These are phyloP conservation scores for Globisporangium radiosum DNA, from an alignment of 352 stramenopile genomes.

Conservation along the genomic window DNA sequence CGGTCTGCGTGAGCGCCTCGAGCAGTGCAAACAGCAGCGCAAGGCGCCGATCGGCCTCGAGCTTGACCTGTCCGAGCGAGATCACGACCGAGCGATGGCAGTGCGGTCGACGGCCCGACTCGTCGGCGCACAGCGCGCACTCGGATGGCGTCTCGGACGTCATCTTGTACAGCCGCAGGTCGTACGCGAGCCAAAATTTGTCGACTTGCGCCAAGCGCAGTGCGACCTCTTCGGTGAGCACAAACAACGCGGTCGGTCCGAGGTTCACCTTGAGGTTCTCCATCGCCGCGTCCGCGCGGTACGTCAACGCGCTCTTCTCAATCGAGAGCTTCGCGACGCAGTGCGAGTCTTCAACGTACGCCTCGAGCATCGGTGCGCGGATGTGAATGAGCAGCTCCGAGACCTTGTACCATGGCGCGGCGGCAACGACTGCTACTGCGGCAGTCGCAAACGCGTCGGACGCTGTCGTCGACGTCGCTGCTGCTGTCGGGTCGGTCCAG, in stretches of 20 bases:
- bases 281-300: constrained; percentile 45
- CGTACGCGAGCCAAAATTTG: constrained; percentile 73
- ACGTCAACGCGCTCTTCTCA: constrained; percentile 69
- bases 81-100: constrained; percentile 62
- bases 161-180: constrained; percentile 50
- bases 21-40: constrained; percentile 78
- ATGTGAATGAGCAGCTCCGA: constrained; percentile 66
- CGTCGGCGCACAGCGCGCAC: constrained; percentile 61
- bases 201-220: constrained; percentile 80
- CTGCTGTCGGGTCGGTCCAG: constrained; percentile 29
- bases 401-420: constrained; percentile 49
- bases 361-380: constrained; percentile 73
- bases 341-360: constrained; percentile 82
- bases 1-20: constrained; percentile 53
- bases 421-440: neutral
- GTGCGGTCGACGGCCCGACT: constrained; percentile 41
- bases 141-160: constrained; percentile 26
- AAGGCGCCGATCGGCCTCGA: constrained; percentile 77
- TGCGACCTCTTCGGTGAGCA: constrained; percentile 82
- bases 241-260: constrained; percentile 73
- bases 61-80: constrained; percentile 76
- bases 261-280: constrained; percentile 71
- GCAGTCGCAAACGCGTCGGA: constrained; percentile 8
- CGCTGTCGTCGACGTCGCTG: constrained; percentile 1
- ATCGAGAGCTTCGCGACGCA: constrained; percentile 83